Percentiles rank a stretch among this genome's conserved stretches.
phyloP scores from a whole-genome alignment of 306 rosid species.

The Aeschynomene evenia region DNA sequence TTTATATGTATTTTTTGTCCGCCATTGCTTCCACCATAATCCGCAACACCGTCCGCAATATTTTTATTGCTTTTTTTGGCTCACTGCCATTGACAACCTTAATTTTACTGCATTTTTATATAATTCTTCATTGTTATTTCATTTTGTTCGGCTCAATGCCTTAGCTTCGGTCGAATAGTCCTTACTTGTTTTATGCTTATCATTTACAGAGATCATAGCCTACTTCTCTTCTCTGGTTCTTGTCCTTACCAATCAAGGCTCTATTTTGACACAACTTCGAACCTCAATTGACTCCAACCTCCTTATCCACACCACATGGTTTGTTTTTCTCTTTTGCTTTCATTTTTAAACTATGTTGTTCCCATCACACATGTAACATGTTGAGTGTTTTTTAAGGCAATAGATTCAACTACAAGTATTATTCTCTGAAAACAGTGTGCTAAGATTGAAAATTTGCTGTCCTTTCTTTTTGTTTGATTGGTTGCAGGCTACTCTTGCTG shows the following conservation, averaged over 20 bases:
- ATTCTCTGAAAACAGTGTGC: not conserved
- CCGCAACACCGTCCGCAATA: too few species aligned
- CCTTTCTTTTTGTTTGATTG: not conserved
- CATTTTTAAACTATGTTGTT: not conserved
- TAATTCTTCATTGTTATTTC: too few species aligned
- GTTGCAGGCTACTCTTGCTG: conserved; percentile 91
- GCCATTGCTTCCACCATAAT: too few species aligned
- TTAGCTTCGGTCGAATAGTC: too few species aligned
- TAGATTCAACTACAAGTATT: not conserved
- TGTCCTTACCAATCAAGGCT: not conserved
- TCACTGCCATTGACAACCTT: too few species aligned
- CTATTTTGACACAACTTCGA: not conserved
- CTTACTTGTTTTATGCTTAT: too few species aligned
- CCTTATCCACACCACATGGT: not conserved
- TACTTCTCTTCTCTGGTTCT: not conserved
- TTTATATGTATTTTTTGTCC: too few species aligned
- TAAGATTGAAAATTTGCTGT: not conserved
- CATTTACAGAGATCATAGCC: too few species aligned
- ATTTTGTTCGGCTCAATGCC: too few species aligned
- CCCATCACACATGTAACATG: not conserved
- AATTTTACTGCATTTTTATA: too few species aligned
- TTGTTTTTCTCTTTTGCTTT: not conserved
- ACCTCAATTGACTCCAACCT: not conserved
- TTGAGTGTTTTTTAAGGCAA: not conserved
- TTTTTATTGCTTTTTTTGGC: too few species aligned